phyloP scores from a whole-genome alignment of 2,329 filamentous ascomycete genomes.

The Alternaria rosae region DNA sequence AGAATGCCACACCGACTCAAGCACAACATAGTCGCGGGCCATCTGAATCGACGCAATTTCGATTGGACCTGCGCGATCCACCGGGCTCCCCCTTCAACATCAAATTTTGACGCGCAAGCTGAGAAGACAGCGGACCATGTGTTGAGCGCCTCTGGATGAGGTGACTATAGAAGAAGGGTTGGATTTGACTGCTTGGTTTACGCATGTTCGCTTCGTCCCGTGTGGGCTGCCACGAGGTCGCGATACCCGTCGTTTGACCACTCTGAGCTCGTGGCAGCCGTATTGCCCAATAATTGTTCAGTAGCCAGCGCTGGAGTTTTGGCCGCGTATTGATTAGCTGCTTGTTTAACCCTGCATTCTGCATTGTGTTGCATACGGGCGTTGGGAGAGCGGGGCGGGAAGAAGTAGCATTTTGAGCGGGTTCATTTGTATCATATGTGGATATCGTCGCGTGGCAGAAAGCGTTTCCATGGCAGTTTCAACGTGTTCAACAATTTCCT shows the following conservation, averaged over 20 bases:
- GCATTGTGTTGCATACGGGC: conserved; percentile 33
- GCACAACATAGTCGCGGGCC: conserved; percentile 41
- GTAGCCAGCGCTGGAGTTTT: conserved; percentile 47
- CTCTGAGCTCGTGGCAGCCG: conserved; percentile 42
- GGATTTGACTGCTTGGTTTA: conserved; percentile 32
- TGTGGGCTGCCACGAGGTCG: conserved; percentile 40
- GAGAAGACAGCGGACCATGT: not conserved
- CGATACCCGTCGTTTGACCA: conserved; percentile 45
- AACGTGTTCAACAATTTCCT: conserved; percentile 16
- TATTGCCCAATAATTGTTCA: conserved; percentile 33
- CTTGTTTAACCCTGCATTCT: conserved; percentile 29
- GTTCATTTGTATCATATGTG: conserved; percentile 33
- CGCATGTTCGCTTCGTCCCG: conserved; percentile 37
- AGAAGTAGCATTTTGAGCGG: conserved; percentile 27
- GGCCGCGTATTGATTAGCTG: conserved; percentile 30
- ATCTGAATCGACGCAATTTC: conserved; percentile 44
- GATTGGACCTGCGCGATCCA: conserved; percentile 45
- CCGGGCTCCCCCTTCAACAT: conserved; percentile 50
- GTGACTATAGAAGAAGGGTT: conserved; percentile 30
- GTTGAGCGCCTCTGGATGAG: conserved; percentile 25
- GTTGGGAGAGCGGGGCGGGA: conserved; percentile 18
- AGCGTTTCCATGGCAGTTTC: conserved; percentile 15
- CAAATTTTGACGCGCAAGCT: conserved; percentile 40
- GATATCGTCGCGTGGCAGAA: conserved; percentile 16
- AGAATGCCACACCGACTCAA: conserved; percentile 45